Percentiles rank a stretch among this genome's conserved stretches.
These are phyloP conservation scores for Drechmeria coniospora DNA, from an alignment of 2,329 filamentous ascomycete genomes.

Conservation along the genomic window DNA sequence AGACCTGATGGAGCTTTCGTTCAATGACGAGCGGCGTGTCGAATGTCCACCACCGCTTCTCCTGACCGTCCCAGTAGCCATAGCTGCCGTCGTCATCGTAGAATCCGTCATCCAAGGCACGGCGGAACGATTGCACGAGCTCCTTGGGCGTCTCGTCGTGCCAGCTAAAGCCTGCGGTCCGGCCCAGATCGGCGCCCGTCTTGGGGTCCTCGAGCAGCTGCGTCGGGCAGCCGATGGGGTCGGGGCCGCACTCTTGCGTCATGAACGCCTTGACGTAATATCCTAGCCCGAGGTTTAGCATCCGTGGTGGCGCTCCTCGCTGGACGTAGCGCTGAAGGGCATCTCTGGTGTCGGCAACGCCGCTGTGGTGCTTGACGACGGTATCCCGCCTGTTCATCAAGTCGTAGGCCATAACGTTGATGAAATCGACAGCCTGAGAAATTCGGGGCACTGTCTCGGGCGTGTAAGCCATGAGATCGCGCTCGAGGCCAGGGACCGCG, in stretches of 20 bases:
- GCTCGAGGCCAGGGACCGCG: conserved; percentile 48
- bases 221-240: conserved; percentile 38
- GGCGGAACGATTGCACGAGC: conserved; percentile 39
- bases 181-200: conserved; percentile 41
- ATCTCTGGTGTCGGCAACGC: conserved; percentile 37
- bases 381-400: conserved; percentile 54
- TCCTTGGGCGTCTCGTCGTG: conserved; percentile 37
- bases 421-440: conserved; percentile 42
- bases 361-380: conserved; percentile 48
- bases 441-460: conserved; percentile 41
- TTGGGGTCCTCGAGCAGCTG: conserved; percentile 40
- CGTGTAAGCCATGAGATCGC: conserved; percentile 55
- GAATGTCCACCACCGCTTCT: conserved; percentile 58
- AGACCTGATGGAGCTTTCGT: conserved; percentile 45
- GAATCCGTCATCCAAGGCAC: conserved; percentile 33
- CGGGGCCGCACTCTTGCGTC: conserved; percentile 26
- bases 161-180: conserved; percentile 44
- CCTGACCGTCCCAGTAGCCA: conserved; percentile 49
- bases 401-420: conserved; percentile 58
- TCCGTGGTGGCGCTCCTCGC: conserved; percentile 32
- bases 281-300: conserved; percentile 49
- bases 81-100: conserved; percentile 47
- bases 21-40: conserved; percentile 47
- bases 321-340: conserved; percentile 44
- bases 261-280: conserved; percentile 53